Conservation (phyloP, 495 filamentous ascomycete genomes). For the Penicillium crystallinum region DNA sequence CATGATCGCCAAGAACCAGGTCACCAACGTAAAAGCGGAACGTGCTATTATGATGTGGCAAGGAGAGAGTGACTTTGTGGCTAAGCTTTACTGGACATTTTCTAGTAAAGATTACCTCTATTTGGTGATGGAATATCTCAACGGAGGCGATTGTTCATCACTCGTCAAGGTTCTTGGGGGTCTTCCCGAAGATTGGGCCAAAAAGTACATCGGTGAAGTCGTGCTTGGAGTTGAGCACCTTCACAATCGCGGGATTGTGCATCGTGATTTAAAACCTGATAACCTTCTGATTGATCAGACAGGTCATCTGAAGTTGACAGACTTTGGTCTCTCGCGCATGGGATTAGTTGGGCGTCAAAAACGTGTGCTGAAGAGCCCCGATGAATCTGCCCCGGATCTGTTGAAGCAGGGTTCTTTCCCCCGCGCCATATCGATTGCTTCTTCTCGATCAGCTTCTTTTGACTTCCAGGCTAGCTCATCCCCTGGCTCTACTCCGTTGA, state of each 20-base stretch:
- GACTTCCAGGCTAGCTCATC: conserved; percentile 79
- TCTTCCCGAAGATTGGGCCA: conserved; percentile 92
- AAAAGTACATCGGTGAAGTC: conserved; percentile 94
- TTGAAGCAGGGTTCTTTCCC: conserved; percentile 90
- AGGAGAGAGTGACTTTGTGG: conserved; percentile 97
- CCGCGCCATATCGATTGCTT: conserved; percentile 76
- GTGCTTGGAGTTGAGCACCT: conserved; percentile 93
- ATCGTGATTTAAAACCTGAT: conserved; percentile 94
- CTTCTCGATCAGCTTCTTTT: conserved; percentile 93
- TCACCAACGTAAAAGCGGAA: conserved; percentile 98
- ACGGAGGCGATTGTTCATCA: conserved; percentile 94
- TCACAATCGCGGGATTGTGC: conserved; percentile 88
- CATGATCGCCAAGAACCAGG: conserved; percentile 99
- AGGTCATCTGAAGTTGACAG: conserved; percentile 93
- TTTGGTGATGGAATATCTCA: conserved; percentile 98
- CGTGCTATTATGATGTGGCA: conserved; percentile 99
- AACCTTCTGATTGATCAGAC: conserved; percentile 96
- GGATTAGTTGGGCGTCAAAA: conserved; percentile 95
- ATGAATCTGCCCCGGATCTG: conserved; percentile 81
- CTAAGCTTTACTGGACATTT: conserved; percentile 98
- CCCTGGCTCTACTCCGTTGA: conserved; percentile 76
- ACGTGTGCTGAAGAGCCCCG: conserved; percentile 73
- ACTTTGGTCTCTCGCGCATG: conserved; percentile 97
- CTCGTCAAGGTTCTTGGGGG: conserved; percentile 90
- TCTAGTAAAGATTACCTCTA: conserved; percentile 99